phyloP scores from a whole-genome alignment of 371 early-diverging fungal genomes.

The Rhizopus delemar region DNA sequence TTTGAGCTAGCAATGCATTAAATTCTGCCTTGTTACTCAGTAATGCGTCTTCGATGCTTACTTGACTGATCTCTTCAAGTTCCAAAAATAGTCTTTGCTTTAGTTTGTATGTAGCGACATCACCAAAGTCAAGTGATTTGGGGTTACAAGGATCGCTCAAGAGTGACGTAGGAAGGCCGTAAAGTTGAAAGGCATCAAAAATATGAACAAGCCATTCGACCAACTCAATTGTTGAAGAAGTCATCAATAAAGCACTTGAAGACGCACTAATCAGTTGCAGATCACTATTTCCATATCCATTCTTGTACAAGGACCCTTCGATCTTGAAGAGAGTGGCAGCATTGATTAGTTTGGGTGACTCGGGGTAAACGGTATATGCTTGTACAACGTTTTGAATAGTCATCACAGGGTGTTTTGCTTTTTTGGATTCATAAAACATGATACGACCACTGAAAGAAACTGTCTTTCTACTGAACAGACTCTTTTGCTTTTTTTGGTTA shows the following conservation, averaged over 20 bases:
- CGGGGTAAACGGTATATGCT: constrained; percentile 77
- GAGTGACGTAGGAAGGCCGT: constrained; percentile 47
- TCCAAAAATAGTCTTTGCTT: constrained; percentile 39
- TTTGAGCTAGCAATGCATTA: constrained; percentile 25
- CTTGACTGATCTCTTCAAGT: constrained; percentile 24
- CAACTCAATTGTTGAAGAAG: constrained; percentile 44
- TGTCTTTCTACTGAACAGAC: constrained; percentile 55
- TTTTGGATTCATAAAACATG: constrained; percentile 61
- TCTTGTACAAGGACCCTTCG: constrained; percentile 36
- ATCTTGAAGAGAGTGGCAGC: constrained; percentile 45
- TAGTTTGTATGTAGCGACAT: constrained; percentile 5
- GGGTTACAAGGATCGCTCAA: constrained; percentile 31
- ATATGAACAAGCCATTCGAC: constrained; percentile 48
- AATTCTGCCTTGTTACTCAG: constrained; percentile 33
- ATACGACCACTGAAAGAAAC: constrained; percentile 54
- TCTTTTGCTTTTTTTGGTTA: constrained; percentile 55
- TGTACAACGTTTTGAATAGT: constrained; percentile 62
- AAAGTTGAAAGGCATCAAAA: constrained; percentile 54
- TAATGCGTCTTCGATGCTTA: constrained; percentile 26
- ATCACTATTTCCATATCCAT: constrained; percentile 20
- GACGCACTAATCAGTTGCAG: constrained; percentile 19
- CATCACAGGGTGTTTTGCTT: constrained; percentile 58
- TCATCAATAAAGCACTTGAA: constrained; percentile 44
- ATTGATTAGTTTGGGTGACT: constrained; percentile 45
- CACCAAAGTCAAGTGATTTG: constrained; percentile 43